These are phyloP conservation scores for Lindgomyces ingoldianus DNA, from an alignment of 495 filamentous ascomycete species.

Conservation along the genomic window DNA sequence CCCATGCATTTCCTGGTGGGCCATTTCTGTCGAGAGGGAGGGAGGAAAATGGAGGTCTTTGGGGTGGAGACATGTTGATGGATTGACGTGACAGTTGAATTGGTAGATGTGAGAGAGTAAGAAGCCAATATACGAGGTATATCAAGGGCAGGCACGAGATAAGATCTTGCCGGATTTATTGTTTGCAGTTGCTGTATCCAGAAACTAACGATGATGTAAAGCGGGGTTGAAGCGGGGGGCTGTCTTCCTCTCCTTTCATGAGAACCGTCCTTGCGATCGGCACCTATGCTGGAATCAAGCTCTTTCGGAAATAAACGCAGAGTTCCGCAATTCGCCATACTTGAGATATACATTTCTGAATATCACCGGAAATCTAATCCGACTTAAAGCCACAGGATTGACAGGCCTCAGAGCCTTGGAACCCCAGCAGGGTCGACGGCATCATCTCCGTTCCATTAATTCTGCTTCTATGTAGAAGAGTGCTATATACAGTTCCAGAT, in stretches of 20 bases:
- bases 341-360: background rate
- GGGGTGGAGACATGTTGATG: constrained; percentile 1
- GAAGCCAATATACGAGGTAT: no score
- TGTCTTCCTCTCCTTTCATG: background rate
- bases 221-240: constrained; percentile 7
- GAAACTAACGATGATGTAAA: background rate
- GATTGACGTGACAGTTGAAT: background rate
- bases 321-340: background rate
- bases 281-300: background rate
- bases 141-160: background rate
- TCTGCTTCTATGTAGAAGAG: no score
- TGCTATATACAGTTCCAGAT: background rate
- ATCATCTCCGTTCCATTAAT: no score
- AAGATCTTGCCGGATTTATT: background rate
- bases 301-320: background rate
- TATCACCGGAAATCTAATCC: background rate
- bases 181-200: background rate
- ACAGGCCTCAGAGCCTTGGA: no score
- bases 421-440: no score
- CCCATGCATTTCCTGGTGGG: constrained; percentile 56
- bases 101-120: background rate
- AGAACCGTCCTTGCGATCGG: background rate
- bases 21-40: constrained; percentile 51
- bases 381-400: background rate
- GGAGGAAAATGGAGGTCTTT: constrained; percentile 47